Evolutionary conservation across 2,329 filamentous ascomycete species (phyloP).

Genomic region (Nemania abortiva): DNA sequence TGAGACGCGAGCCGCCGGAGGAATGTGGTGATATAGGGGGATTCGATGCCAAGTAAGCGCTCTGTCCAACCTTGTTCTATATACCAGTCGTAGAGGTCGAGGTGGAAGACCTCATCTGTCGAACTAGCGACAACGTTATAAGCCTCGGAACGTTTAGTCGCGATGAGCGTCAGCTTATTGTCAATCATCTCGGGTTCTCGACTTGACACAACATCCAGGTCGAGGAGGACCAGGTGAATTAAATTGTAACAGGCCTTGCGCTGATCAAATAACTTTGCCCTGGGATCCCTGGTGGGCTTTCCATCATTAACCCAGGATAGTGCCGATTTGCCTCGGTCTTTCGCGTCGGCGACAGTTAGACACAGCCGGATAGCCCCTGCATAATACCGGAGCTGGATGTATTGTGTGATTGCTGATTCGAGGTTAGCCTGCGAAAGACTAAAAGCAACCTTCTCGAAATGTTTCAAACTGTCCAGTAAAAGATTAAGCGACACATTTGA

Average conservation of each 20-base stretch:
- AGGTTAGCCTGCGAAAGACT: constrained; percentile 86
- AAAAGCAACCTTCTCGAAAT: constrained; percentile 90
- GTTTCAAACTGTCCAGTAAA: constrained; percentile 86
- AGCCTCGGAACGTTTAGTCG: constrained; percentile 85
- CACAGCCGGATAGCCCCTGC: constrained; percentile 92
- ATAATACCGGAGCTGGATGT: constrained; percentile 86
- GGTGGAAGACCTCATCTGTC: constrained; percentile 93
- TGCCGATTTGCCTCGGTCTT: constrained; percentile 88
- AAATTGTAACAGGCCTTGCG: constrained; percentile 86
- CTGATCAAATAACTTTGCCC: constrained; percentile 74
- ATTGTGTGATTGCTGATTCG: constrained; percentile 81
- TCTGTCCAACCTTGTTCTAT: constrained; percentile 86
- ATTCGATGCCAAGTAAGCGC: constrained; percentile 85
- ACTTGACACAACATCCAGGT: constrained; percentile 78
- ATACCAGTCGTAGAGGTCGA: constrained; percentile 98
- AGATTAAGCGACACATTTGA: constrained; percentile 81
- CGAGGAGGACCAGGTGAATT: constrained; percentile 83
- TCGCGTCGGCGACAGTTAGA: constrained; percentile 83
- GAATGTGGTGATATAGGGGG: constrained; percentile 87
- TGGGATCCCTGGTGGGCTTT: constrained; percentile 76
- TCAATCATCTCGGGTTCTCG: constrained; percentile 80
- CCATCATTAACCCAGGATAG: constrained; percentile 89
- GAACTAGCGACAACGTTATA: constrained; percentile 91
- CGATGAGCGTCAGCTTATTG: constrained; percentile 79
- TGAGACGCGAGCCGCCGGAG: constrained; percentile 80